Conservation (phyloP, 768 basidiomycete genomes). For the Amylocystis lapponica region DNA sequence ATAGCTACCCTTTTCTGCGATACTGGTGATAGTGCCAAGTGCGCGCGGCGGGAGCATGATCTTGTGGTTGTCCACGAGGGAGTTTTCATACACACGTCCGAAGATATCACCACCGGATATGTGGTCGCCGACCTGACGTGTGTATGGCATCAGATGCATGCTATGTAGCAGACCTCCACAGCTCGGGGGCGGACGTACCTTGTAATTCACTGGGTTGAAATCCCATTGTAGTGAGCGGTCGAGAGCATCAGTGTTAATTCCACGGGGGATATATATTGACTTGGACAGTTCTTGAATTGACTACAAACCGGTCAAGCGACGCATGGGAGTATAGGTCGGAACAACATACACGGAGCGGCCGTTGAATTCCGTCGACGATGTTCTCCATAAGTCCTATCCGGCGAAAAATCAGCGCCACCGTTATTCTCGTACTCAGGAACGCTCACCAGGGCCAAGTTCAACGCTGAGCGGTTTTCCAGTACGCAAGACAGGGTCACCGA, state of each 20-base stretch:
- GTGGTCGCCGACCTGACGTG: constrained; percentile 90
- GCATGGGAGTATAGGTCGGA: constrained; percentile 3
- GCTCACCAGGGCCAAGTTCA: constrained; percentile 90
- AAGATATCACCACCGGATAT: constrained; percentile 97
- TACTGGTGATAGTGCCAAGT: constrained; percentile 88
- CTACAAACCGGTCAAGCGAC: constrained; percentile 27
- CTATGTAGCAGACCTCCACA: not conserved
- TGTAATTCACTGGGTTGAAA: constrained; percentile 79
- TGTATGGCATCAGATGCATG: not conserved
- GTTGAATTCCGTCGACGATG: constrained; percentile 96
- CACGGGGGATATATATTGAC: constrained; percentile 99
- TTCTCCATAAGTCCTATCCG: constrained; percentile 91
- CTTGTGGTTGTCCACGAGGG: constrained; percentile 93
- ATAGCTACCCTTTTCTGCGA: constrained; percentile 94
- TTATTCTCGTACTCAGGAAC: not conserved
- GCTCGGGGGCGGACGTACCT: constrained; percentile 36
- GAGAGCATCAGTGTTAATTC: constrained; percentile 95
- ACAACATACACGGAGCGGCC: constrained; percentile 72
- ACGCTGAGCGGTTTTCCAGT: constrained; percentile 98
- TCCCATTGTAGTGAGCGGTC: constrained; percentile 91
- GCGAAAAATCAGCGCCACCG: constrained; percentile 2
- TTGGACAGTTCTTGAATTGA: constrained; percentile 95
- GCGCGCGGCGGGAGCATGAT: constrained; percentile 93
- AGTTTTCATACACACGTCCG: constrained; percentile 94
- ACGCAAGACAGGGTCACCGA: constrained; percentile 95